Evolutionary conservation across 352 stramenopile species (phyloP).

Genomic region (Pythium plurisporium): DNA sequence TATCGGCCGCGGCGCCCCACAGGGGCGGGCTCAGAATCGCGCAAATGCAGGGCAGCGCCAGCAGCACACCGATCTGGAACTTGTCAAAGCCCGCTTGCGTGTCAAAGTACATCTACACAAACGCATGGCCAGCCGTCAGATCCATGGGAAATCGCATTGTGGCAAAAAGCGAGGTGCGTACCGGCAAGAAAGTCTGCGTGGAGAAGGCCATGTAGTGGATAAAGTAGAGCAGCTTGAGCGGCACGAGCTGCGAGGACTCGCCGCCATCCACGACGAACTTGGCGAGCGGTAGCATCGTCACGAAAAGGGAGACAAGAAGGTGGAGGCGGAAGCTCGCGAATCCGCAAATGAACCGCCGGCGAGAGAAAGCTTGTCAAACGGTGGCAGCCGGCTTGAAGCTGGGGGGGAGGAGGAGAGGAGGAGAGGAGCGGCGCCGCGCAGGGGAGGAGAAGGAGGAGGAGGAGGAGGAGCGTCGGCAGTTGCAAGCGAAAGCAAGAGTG

Average conservation of each 20-base stretch:
- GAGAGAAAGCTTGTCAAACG: no score
- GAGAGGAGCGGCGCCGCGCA: not conserved
- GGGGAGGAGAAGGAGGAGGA: not conserved
- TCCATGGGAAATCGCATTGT: no score
- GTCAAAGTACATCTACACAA: conserved; percentile 53
- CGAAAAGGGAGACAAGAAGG: not conserved
- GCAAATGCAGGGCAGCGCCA: conserved; percentile 63
- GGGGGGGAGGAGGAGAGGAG: no score
- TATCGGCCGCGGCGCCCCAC: conserved; percentile 58
- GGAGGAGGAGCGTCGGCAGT: no score
- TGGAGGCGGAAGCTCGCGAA: not conserved
- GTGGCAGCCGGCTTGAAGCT: no score
- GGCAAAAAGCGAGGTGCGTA: no score
- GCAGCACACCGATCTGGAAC: conserved; percentile 74
- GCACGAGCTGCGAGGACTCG: conserved; percentile 52
- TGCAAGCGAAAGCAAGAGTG: no score
- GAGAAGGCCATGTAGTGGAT: conserved; percentile 68
- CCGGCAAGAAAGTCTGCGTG: conserved; percentile 60
- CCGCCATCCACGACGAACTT: conserved; percentile 57
- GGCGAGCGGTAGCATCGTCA: not conserved
- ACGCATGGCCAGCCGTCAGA: not conserved
- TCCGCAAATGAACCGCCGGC: not conserved
- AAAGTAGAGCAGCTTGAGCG: conserved; percentile 70
- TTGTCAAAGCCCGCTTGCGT: conserved; percentile 51
- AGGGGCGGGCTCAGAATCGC: conserved; percentile 61